phyloP scores from a whole-genome alignment of 257 asterid genomes.

The Galeopsis tetrahit region DNA sequence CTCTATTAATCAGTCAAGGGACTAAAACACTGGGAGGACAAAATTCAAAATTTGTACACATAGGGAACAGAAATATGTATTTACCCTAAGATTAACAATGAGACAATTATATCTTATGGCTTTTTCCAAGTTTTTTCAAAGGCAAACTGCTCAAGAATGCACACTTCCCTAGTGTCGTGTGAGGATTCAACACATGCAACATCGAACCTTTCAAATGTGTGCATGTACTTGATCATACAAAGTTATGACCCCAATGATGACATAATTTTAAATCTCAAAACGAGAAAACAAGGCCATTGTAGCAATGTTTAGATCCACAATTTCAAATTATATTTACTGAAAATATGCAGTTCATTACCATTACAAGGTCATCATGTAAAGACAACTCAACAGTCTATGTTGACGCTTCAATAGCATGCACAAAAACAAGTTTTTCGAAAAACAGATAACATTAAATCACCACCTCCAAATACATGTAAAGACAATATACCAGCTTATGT shows the following conservation, averaged over 20 bases:
- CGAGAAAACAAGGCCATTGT: background rate
- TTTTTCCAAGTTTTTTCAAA: background rate
- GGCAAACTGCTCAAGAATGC: background rate
- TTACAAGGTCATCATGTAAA: background rate
- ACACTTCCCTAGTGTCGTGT: background rate
- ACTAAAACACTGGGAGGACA: too few species aligned
- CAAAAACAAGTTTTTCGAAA: background rate
- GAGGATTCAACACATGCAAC: background rate
- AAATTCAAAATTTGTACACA: too few species aligned
- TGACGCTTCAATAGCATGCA: background rate
- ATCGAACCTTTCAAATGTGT: background rate
- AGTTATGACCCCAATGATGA: background rate
- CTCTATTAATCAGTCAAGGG: too few species aligned
- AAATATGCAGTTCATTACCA: background rate
- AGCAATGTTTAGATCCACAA: background rate
- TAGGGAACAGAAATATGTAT: too few species aligned
- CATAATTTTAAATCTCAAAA: background rate
- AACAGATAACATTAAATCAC: background rate
- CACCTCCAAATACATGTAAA: background rate
- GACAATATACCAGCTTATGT: background rate
- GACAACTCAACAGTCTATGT: background rate
- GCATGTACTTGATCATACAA: background rate
- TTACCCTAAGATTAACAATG: background rate
- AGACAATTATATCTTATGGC: background rate
- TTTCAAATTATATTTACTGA: background rate